Percentiles rank a stretch among this genome's conserved stretches.
These are phyloP conservation scores for Acanthochlamys bracteata DNA, from an alignment of 106 monocot genomes.

Conservation along the genomic window DNA sequence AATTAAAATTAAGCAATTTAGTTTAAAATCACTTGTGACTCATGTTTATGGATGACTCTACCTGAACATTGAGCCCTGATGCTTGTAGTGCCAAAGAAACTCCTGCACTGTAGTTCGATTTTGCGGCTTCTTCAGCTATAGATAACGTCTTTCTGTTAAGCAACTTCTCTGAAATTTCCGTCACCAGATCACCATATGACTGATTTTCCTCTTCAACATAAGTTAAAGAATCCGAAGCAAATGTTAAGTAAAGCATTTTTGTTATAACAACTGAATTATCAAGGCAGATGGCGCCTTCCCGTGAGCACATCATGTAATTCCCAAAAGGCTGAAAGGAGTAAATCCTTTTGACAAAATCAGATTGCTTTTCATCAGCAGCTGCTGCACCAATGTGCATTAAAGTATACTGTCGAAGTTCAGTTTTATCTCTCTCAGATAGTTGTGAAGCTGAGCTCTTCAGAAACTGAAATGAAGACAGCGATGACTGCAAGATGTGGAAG, in stretches of 20 bases:
- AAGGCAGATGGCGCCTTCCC: constrained; percentile 33
- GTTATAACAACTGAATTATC: constrained; percentile 18
- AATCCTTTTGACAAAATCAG: not conserved
- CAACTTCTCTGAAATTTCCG: constrained; percentile 13
- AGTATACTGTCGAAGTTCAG: constrained; percentile 12
- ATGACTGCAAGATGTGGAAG: constrained; percentile 14
- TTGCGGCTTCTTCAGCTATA: not conserved
- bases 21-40: too few species aligned
- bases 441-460: not conserved
- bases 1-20: too few species aligned
- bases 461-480: constrained; percentile 3
- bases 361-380: constrained; percentile 8
- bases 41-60: not conserved
- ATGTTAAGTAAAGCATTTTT: constrained; percentile 38
- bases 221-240: constrained; percentile 4
- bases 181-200: constrained; percentile 33
- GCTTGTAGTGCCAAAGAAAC: constrained; percentile 39
- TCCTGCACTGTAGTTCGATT: constrained; percentile 19
- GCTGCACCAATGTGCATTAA: constrained; percentile 13
- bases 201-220: constrained; percentile 15
- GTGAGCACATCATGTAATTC: constrained; percentile 36
- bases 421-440: constrained; percentile 7
- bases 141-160: constrained; percentile 10
- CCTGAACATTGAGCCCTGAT: constrained; percentile 34
- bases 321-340: constrained; percentile 41